phyloP scores from a whole-genome alignment of 228 moss, liverwort and hornwort genomes.

The Sphagnum magellanicum region DNA sequence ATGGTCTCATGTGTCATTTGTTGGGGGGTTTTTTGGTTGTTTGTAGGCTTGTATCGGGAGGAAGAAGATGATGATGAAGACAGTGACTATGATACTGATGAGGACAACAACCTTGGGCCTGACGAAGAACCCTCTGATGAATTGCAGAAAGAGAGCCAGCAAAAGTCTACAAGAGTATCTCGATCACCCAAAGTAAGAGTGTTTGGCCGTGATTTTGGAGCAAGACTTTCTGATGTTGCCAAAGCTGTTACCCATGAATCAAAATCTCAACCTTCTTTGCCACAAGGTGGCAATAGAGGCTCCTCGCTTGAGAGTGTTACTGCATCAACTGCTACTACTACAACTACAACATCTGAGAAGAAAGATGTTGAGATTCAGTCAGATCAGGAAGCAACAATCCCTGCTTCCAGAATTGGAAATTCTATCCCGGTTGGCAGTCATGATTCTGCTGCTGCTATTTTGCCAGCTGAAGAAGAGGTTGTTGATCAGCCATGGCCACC shows the following conservation, averaged over 20 bases:
- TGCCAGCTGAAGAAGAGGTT: slow-evolving; percentile 1
- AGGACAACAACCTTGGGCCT: slow-evolving; percentile 29
- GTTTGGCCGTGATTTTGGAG: slow-evolving; percentile 85
- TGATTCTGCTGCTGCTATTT: too few relatives aligned
- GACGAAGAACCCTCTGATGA: slow-evolving; percentile 1
- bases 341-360: too few relatives aligned
- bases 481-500: slow-evolving; percentile 49
- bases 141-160: slow-evolving; percentile 11
- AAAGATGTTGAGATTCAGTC: too few relatives aligned
- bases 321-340: too few relatives aligned
- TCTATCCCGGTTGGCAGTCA: too few relatives aligned
- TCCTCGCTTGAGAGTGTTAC: too few relatives aligned
- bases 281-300: too few relatives aligned
- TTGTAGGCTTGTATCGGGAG: slow-evolving; percentile 40
- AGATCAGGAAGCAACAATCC: too few relatives aligned
- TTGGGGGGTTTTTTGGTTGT: not conserved
- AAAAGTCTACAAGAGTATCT: slow-evolving; percentile 15
- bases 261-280: too few relatives aligned
- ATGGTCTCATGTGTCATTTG: not conserved
- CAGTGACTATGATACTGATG: slow-evolving; percentile 36
- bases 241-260: slow-evolving; percentile 7
- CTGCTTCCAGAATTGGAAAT: too few relatives aligned
- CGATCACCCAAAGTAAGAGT: slow-evolving; percentile 61
- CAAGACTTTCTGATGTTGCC: slow-evolving; percentile 33
- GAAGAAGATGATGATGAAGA: slow-evolving; percentile 38